Percentiles rank a stretch among this genome's conserved stretches.
These are phyloP conservation scores for Verticillium albo-atrum DNA, from an alignment of 2,329 filamentous ascomycete genomes.

Conservation along the genomic window DNA sequence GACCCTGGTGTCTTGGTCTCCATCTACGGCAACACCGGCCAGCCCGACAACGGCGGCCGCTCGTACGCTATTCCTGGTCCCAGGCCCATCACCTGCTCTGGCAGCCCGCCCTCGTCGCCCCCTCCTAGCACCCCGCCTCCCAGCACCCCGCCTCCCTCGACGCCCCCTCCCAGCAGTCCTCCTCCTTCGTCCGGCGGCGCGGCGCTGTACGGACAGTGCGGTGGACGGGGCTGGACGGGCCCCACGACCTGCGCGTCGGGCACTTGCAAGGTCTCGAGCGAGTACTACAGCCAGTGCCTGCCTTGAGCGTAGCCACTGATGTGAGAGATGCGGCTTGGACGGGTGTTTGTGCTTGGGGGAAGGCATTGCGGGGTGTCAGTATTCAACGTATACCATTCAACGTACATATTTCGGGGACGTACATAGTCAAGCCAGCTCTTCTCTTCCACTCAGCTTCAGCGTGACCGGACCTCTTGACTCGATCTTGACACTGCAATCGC, in stretches of 20 bases:
- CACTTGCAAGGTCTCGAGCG: conserved; percentile 20
- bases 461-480: not conserved
- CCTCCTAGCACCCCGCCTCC: not conserved
- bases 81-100: not conserved
- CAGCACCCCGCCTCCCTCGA: not conserved
- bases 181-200: conserved; percentile 7
- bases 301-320: not conserved
- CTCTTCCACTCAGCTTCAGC: not conserved
- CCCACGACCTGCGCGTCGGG: conserved; percentile 19
- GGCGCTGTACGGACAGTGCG: conserved; percentile 17
- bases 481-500: too few relatives aligned
- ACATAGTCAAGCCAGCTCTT: not conserved
- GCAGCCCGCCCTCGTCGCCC: conserved; percentile 1
- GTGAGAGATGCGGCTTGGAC: not conserved
- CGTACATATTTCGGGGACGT: not conserved
- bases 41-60: conserved; percentile 8
- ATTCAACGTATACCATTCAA: not conserved
- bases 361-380: not conserved
- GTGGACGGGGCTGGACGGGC: conserved; percentile 18
- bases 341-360: not conserved
- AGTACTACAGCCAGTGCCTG: conserved; percentile 23
- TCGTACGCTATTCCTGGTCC: not conserved
- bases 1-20: conserved; percentile 7
- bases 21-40: conserved; percentile 7
- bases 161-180: conserved; percentile 2